Evolutionary conservation across 208 protist genomes (phyloP).

Genomic region (Leishmania arabica): DNA sequence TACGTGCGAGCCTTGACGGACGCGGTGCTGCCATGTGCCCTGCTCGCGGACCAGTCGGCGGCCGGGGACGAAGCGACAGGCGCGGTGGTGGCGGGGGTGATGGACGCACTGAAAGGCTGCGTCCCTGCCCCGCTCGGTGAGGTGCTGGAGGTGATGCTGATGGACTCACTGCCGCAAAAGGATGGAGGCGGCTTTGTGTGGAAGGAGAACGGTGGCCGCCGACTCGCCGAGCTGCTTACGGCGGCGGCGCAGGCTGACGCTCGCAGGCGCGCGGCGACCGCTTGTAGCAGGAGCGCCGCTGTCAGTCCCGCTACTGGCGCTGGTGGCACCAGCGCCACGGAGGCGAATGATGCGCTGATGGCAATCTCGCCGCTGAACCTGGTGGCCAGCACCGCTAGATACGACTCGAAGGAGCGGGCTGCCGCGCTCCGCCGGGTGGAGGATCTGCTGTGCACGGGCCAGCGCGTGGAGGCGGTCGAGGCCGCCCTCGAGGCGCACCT

Average conservation of each 20-base stretch:
- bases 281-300: neutral
- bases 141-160: conserved; percentile 47
- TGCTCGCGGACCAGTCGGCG: conserved; percentile 20
- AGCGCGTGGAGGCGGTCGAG: conserved; percentile 68
- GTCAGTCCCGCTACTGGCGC: neutral
- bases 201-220: conserved; percentile 47
- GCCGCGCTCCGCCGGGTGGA: conserved; percentile 55
- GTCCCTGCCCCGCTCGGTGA: conserved; percentile 29
- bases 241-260: conserved; percentile 18
- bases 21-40: conserved; percentile 29
- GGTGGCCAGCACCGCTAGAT: neutral
- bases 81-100: conserved; percentile 15
- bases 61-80: conserved; percentile 5
- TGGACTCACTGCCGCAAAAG: conserved; percentile 41
- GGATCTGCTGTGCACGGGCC: conserved; percentile 52
- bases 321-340: neutral
- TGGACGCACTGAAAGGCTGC: conserved; percentile 20
- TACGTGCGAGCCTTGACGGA: conserved; percentile 25
- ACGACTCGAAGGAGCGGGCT: conserved; percentile 13
- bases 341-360: neutral
- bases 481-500: conserved; percentile 56
- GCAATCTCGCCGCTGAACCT: conserved; percentile 21
- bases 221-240: conserved; percentile 49
- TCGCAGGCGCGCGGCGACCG: conserved; percentile 8
- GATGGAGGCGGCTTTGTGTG: conserved; percentile 39